Evolutionary conservation across 2,329 filamentous ascomycete genomes (phyloP).

Genomic region (Pseudogymnoascus sp.): DNA sequence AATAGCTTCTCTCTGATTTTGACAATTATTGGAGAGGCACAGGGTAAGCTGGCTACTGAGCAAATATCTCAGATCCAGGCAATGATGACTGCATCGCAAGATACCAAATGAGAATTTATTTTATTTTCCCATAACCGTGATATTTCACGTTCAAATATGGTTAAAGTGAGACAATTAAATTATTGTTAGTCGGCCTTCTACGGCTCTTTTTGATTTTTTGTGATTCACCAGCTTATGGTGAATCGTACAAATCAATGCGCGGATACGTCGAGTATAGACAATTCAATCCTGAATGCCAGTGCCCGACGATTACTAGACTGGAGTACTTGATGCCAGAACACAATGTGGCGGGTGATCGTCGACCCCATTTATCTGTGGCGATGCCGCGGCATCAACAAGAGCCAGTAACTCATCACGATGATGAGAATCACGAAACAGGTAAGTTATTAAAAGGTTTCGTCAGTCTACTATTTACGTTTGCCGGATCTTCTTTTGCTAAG

Average conservation of each 20-base stretch:
- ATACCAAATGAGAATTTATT: background rate
- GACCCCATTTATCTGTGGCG: background rate
- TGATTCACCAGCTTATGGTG: background rate
- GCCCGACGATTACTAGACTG: background rate
- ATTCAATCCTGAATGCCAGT: background rate
- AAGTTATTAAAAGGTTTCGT: background rate
- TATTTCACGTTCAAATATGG: background rate
- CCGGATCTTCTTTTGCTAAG: background rate
- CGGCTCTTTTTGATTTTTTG: background rate
- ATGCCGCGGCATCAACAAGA: background rate
- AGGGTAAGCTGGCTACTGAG: conserved; percentile 65
- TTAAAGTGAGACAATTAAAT: background rate
- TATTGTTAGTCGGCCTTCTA: background rate
- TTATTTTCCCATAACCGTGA: background rate
- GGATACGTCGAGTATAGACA: background rate
- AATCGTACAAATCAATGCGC: background rate
- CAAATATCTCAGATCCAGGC: conserved; percentile 40
- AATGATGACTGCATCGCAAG: background rate
- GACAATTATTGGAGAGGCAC: conserved; percentile 76
- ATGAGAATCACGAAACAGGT: background rate
- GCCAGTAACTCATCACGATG: background rate
- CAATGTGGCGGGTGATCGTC: background rate
- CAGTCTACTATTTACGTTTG: background rate
- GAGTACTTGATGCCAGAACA: background rate
- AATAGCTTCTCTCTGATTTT: conserved; percentile 95